A percentile compares a stretch with the other conserved stretches of the same genome.
Conservation (phyloP, 331 rosid species). For the Cydonia oblonga region DNA sequence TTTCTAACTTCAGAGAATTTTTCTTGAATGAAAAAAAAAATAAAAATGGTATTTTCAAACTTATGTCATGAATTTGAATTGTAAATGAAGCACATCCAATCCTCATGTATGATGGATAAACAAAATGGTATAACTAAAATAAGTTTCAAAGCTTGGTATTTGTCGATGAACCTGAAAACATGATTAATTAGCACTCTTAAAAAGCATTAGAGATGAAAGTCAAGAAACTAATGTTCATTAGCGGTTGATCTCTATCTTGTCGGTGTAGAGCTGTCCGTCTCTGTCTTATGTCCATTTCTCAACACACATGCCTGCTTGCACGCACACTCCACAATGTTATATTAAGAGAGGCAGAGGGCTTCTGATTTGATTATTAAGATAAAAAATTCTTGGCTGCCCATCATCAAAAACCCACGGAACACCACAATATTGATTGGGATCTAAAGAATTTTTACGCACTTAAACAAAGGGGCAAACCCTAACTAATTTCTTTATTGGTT, state of each 20-base stretch:
- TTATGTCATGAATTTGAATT: no score
- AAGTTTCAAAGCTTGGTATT: not conserved
- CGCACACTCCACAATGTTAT: not conserved
- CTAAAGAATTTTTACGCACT: not conserved
- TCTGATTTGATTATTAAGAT: not conserved
- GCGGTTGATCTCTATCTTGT: not conserved
- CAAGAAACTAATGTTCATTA: not conserved
- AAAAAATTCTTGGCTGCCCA: not conserved
- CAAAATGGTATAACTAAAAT: no score
- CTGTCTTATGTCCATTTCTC: not conserved
- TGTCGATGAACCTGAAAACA: not conserved
- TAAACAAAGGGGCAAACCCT: not conserved
- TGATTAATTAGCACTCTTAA: not conserved
- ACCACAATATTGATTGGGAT: not conserved
- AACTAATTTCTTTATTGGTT: not conserved
- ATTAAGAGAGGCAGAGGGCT: not conserved
- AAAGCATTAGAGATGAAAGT: not conserved
- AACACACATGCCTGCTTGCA: not conserved
- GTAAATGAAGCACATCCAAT: no score
- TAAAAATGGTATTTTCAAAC: no score
- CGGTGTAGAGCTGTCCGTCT: not conserved
- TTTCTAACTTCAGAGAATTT: no score
- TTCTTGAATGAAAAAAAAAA: no score
- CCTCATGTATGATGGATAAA: no score
- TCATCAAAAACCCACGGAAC: not conserved